Evolutionary conservation across 176 grass and related monocot genomes (phyloP).

Genomic region (Ensete glaucum): DNA sequence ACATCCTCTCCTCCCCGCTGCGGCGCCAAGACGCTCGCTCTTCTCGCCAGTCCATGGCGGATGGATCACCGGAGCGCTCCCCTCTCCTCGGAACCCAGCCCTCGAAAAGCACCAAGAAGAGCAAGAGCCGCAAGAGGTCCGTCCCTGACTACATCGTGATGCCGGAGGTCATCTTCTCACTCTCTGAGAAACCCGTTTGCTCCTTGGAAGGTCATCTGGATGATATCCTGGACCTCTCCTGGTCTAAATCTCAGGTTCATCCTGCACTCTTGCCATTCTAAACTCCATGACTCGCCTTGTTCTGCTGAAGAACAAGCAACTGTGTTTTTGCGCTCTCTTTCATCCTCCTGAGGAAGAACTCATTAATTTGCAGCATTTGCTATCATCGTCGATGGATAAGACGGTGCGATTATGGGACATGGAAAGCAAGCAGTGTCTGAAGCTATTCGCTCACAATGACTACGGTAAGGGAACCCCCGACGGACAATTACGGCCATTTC

Average conservation of each 20-base stretch:
- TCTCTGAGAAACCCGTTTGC: conserved; percentile 47
- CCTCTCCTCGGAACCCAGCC: conserved; percentile 27
- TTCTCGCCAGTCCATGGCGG: neutral
- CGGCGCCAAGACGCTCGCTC: conserved; percentile 17
- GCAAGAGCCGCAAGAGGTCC: conserved; percentile 39
- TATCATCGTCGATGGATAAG: conserved; percentile 95
- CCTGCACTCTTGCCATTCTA: neutral
- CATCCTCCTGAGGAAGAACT: neutral
- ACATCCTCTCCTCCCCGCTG: conserved; percentile 13
- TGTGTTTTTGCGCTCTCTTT: neutral
- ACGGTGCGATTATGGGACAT: conserved; percentile 94
- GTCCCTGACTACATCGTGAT: conserved; percentile 58
- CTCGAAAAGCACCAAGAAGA: conserved; percentile 36
- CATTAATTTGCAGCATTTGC: conserved; percentile 27
- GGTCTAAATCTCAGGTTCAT: conserved; percentile 65
- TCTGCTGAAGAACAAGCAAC: neutral
- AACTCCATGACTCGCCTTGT: too few species aligned
- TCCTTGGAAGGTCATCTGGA: conserved; percentile 56
- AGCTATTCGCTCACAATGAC: conserved; percentile 79
- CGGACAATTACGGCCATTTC: neutral
- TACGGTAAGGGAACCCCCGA: conserved; percentile 33
- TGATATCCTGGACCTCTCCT: conserved; percentile 88
- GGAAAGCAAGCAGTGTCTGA: conserved; percentile 49
- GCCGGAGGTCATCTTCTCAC: conserved; percentile 59
- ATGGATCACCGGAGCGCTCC: neutral